phyloP scores from a whole-genome alignment of 176 grass and related monocot species.

The Hsuehochloa calcarea region DNA sequence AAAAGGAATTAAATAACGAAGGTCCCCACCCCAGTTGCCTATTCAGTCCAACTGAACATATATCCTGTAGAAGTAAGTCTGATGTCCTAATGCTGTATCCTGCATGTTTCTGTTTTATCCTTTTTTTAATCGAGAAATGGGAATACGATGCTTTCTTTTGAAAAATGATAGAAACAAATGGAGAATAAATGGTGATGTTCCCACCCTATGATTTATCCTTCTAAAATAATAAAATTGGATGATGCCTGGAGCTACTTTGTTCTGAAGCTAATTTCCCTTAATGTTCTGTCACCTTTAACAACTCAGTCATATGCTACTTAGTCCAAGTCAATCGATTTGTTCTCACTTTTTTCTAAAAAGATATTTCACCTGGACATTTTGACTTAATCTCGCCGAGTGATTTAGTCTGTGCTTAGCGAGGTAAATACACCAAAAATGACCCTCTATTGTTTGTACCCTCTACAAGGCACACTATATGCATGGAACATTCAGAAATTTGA shows the following conservation, averaged over 20 bases:
- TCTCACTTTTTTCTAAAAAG: not conserved
- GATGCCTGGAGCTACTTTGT: not conserved
- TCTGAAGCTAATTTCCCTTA: not conserved
- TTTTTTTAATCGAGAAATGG: not conserved
- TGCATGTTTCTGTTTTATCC: not conserved
- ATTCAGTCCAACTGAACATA: not conserved
- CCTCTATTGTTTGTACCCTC: not conserved
- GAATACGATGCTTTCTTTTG: conserved; percentile 26
- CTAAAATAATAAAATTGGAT: not conserved
- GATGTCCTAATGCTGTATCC: not conserved
- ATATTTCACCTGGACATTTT: not conserved
- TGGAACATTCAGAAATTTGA: not conserved
- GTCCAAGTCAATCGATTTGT: not conserved
- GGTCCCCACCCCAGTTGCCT: too few relatives aligned
- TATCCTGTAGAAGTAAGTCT: not conserved
- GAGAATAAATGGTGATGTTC: conserved; percentile 13
- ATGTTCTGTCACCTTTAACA: not conserved
- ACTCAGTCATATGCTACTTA: not conserved
- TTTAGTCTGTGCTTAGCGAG: not conserved
- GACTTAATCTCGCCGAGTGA: not conserved
- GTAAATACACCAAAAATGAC: not conserved
- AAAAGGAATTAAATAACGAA: too few relatives aligned
- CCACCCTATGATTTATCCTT: not conserved
- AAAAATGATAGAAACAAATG: not conserved
- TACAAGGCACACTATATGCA: not conserved